Base-by-base conservation (phyloP, 768 basidiomycete species). In the Sarcomyxa edulis region DNA sequence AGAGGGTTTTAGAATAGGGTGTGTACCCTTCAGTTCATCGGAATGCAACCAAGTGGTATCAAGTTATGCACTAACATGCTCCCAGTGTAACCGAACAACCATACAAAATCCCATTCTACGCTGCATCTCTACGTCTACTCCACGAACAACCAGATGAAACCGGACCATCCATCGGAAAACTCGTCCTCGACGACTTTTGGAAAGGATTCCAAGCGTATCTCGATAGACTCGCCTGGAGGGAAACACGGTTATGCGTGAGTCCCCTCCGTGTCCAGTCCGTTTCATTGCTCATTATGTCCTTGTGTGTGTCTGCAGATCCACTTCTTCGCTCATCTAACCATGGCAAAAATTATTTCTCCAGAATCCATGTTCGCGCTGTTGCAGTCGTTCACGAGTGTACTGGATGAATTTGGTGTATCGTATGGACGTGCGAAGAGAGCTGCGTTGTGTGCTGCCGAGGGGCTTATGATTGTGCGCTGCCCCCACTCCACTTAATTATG, bases 101-200 rank as follows among this genome's bases (percentile, higher is more conserved):
- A 0, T 93, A 80, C 69, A 99, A 98, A 68, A 85, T 89, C 24
- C 84, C 91, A 0, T 86, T 81, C 54, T 93, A 92, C 60, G 89
- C 89, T 9, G 78, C 87, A 8, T 62, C 97, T 12, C 69, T 96
- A 33, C 73, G 81, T 15, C 61, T 80, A 26, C 65, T 97, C 26
- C 72, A 78, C 49, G 72, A 77, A 50, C 66, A 59, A 25, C 56
- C 60, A 5, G 64, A 60, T 4, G 56, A 61, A 29, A 52, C 56
- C 3, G 60, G 59, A 21, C 66, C 63, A 14, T 66, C 78, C 0
- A 56, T 87, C 1, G 87, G 88, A 2, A 74, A 74, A 37, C 75
- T 82, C 31, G 69, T 94, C 11, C 62, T 95, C 14, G 85, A 93
- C 47, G 92, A 98, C 53, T 84, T 93, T 42, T 86, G 85, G 77